phyloP scores from a whole-genome alignment of 768 basidiomycete species.

The Tricholoma sp. region DNA sequence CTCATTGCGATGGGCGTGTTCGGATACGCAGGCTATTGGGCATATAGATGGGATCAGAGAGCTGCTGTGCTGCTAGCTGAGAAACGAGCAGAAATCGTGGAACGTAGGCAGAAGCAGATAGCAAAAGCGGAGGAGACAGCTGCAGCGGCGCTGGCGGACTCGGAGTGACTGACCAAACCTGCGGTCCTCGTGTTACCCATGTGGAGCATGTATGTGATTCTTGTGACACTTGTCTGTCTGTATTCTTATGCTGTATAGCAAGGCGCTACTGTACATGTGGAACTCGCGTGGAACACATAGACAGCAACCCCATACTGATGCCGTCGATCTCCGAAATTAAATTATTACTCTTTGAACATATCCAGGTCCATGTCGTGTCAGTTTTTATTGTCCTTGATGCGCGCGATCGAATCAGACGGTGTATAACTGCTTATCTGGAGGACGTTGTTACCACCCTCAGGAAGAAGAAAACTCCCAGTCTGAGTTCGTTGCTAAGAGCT shows the following conservation, averaged over 20 bases:
- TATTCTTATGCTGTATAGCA: background rate
- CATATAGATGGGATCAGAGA: constrained; percentile 60
- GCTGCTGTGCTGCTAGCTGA: constrained; percentile 55
- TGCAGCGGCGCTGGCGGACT: constrained; percentile 14
- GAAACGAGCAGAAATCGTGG: constrained; percentile 57
- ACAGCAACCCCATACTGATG: background rate
- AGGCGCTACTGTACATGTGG: background rate
- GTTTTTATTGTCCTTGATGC: background rate
- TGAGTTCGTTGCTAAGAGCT: too few species aligned
- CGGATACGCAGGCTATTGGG: constrained; percentile 73
- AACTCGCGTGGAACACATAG: background rate
- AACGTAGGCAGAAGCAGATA: constrained; percentile 38
- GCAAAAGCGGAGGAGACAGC: constrained; percentile 25
- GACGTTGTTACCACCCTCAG: too few species aligned
- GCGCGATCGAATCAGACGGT: too few species aligned
- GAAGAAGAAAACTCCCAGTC: too few species aligned
- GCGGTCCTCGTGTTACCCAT: constrained; percentile 1
- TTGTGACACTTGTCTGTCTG: background rate
- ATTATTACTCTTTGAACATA: background rate
- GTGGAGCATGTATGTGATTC: background rate
- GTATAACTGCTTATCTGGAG: too few species aligned
- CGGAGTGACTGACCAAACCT: constrained; percentile 4
- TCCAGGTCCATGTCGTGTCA: background rate
- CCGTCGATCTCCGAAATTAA: background rate
- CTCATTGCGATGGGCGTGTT: constrained; percentile 63